Evolutionary conservation across 805 yeast genomes (phyloP).

Genomic region (Kodamaea kakaduensis): DNA sequence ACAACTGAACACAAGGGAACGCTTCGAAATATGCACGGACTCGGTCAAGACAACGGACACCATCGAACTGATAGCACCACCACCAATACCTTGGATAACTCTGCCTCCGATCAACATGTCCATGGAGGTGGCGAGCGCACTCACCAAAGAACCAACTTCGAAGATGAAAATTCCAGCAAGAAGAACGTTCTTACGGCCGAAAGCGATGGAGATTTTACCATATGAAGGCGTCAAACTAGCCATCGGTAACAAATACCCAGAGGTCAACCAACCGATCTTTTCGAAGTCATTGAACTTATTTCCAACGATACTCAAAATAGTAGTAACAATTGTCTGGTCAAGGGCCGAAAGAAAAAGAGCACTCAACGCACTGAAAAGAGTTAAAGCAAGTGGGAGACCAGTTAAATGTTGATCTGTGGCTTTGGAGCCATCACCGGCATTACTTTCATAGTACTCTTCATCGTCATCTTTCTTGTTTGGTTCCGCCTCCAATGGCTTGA

Average conservation of each 20-base stretch:
- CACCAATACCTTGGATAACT: constrained; percentile 68
- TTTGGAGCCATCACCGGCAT: constrained; percentile 41
- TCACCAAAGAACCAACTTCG: constrained; percentile 58
- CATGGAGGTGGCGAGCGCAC: constrained; percentile 54
- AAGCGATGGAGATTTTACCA: constrained; percentile 53
- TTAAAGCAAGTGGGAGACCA: constrained; percentile 25
- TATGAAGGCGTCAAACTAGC: constrained; percentile 53
- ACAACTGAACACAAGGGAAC: constrained; percentile 37
- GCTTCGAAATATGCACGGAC: constrained; percentile 40
- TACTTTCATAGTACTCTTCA: constrained; percentile 31
- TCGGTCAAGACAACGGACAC: constrained; percentile 57
- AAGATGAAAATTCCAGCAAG: constrained; percentile 49
- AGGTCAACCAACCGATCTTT: constrained; percentile 55
- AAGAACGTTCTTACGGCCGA: constrained; percentile 53
- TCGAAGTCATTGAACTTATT: constrained; percentile 46
- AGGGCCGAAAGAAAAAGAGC: constrained; percentile 42
- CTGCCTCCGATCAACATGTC: constrained; percentile 66
- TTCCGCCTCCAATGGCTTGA: no score
- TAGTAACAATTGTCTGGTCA: constrained; percentile 57
- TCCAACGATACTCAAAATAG: constrained; percentile 49
- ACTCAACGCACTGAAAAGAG: constrained; percentile 26
- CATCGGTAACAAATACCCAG: constrained; percentile 53
- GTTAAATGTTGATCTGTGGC: constrained; percentile 33
- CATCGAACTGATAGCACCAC: constrained; percentile 60
- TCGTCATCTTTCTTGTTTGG: constrained; percentile 1